phyloP scores from a whole-genome alignment of 1,284 basidiomycete species.

The Clitocybe nebularis region DNA sequence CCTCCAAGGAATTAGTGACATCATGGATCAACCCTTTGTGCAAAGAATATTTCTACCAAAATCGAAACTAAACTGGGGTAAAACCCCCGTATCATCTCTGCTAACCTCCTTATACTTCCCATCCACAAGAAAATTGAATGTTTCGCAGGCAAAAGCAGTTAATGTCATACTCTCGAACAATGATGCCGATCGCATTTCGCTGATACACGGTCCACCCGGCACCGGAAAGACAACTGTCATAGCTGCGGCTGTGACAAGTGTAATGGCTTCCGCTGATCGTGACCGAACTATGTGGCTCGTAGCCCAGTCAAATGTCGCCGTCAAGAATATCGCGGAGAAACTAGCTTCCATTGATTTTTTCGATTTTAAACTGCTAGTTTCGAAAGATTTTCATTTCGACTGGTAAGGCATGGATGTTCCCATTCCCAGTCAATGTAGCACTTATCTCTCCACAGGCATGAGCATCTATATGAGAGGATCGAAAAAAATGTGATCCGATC shows the following conservation, averaged over 20 bases:
- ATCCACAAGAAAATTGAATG: conserved; percentile 26
- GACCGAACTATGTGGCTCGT: conserved; percentile 46
- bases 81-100: conserved; percentile 1
- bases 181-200: conserved; percentile 21
- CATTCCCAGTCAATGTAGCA: not conserved
- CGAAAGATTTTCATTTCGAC: conserved; percentile 49
- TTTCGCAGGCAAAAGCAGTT: conserved; percentile 38
- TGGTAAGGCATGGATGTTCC: conserved; percentile 38
- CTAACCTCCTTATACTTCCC: conserved; percentile 15
- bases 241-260: conserved; percentile 40
- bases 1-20: conserved; percentile 28
- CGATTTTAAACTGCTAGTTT: conserved; percentile 49
- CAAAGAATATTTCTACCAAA: conserved; percentile 36
- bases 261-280: conserved; percentile 21
- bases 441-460: conserved; percentile 50
- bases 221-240: conserved; percentile 56
- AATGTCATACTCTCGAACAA: conserved; percentile 34
- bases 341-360: conserved; percentile 35
- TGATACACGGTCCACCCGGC: conserved; percentile 41
- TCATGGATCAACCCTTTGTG: conserved; percentile 43
- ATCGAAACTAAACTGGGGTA: conserved; percentile 8
- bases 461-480: conserved; percentile 58
- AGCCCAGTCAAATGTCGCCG: conserved; percentile 53
- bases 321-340: conserved; percentile 60
- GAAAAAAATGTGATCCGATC: conserved; percentile 46